These are phyloP conservation scores for Saccharomycopsis vini DNA, from an alignment of 805 yeast species.

Conservation along the genomic window DNA sequence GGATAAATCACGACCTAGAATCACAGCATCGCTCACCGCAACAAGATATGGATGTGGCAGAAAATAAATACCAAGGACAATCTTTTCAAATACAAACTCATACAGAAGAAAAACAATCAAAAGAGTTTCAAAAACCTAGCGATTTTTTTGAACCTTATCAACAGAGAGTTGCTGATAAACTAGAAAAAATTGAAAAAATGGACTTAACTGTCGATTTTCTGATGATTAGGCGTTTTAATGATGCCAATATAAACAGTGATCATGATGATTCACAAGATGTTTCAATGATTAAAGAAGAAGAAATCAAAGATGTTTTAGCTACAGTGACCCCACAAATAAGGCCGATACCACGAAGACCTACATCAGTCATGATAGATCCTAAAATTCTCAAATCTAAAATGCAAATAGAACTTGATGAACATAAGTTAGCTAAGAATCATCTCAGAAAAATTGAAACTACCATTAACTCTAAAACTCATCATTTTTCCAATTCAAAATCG, in stretches of 20 bases:
- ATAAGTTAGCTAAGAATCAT: background rate
- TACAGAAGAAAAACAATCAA: background rate
- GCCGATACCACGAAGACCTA: background rate
- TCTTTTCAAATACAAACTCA: too few relatives aligned
- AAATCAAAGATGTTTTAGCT: too few relatives aligned
- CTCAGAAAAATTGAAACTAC: background rate
- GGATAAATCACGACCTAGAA: too few relatives aligned
- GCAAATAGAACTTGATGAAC: too few relatives aligned
- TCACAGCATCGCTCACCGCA: too few relatives aligned
- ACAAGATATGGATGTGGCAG: too few relatives aligned
- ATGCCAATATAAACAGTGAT: slow-evolving; percentile 8
- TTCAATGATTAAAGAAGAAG: slow-evolving; percentile 5
- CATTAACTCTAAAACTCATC: background rate
- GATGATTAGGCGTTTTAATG: slow-evolving; percentile 5
- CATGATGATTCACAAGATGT: slow-evolving; percentile 7
- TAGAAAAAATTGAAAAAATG: slow-evolving; percentile 1
- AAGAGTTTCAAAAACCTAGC: background rate
- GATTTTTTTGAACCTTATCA: too few relatives aligned
- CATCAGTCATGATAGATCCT: background rate
- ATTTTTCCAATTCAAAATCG: slow-evolving; percentile 7
- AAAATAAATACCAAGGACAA: too few relatives aligned
- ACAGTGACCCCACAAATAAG: too few relatives aligned
- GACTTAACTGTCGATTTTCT: slow-evolving; percentile 4
- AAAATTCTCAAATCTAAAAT: slow-evolving; percentile 1
- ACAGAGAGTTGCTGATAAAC: background rate